Evolutionary conservation across 2,329 filamentous ascomycete species (phyloP), one percentile per base, ranked within the genome.

Genomic region (Colletotrichum shisoi): DNA sequence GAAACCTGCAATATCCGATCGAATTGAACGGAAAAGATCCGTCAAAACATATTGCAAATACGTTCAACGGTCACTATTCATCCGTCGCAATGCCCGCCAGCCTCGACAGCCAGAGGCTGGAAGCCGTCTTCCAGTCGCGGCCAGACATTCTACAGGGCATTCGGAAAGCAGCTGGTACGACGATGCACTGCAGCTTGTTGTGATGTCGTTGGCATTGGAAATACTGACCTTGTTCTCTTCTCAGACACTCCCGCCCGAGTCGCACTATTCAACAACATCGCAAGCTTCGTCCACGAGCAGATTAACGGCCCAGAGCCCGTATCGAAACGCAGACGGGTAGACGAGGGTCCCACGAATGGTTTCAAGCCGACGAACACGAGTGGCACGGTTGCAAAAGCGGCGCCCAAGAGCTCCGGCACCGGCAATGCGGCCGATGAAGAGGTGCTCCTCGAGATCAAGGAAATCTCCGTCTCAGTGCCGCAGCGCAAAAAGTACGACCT

Each of bases 401-500:
- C 59, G 42, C 57, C 62, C 17, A 63, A 72, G 48, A 73, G 71
- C 51, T 71, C 70, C 3, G 68, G 60, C 59, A 70, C 70, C 39
- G 76, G 76, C 27, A 80, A 80, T 57, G 80, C 83, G 0, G 78
- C 79, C 1, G 77, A 79, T 6, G 86, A 89, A 71, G 72, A 80
- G 7, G 77, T 89, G 0, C 76, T 89, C 31, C 79, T 90, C 19
- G 85, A 85, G 70, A 80, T 90, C 67, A 88, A 87, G 75, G 88
- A 90, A 51, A 87, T 91, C 21, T 90, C 87, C 0, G 81, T 90
- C n/a, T 85, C 87, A 0, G 82, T 89, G 4, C 89, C 89, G 0
- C 86, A 88, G 77, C 82, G 89, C 69, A 91, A 91, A 77, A 91
- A 90, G 76, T 87, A 87, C 71, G 86, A 87, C 70, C 75, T 91